Base-by-base conservation (phyloP, 441 rosid genomes). In the Mallotus repandus region DNA sequence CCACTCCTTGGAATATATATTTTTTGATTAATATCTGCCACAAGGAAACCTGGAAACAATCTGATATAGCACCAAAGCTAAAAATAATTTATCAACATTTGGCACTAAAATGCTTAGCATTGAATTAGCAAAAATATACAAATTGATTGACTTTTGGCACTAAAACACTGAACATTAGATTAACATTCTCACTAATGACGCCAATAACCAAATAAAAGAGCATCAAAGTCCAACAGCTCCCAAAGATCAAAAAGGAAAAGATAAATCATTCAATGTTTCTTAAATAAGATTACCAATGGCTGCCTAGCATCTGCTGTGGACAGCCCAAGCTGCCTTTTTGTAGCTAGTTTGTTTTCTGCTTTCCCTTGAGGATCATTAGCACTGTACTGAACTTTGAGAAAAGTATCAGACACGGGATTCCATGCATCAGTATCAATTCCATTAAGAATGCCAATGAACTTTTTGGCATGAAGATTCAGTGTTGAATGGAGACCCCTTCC, bases 341-440 rank as follows among this genome's bases (percentile, higher is more conserved):
- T 63, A 49, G 88, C 88, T 48, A 54, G 43, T 82, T 93, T 93
- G 81, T 90, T 96, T 85, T 91, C 97, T 64, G 84, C 86, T 88
- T 96, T 96, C 73, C 96, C 99, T 74, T 83, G 90, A 74, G 93
- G 86, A 83, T 93, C 92, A 72, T 85, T 86, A 76, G 88, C 87
- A 49, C 74, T 87, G 83, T 89, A 96, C 79, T 90, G 97, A 55
- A 88, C 90, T 84, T 90, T 82, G 70, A 96, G 90, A 81, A 82
- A 86, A 79, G 79, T 77, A 78, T 93, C 98, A 0, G 91, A 81
- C 32, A 88, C 87, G 16, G 99, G 98, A 86, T 96, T 90, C 99
- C 99, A 96, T 53, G 90, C 82, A 81, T 90, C 97, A 1, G 93
- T 82, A 81, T 96, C 99, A 56, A 96, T 91, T 65, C 99, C 99